Evolutionary conservation across 179 eudicot species (phyloP).

Genomic region (Sideroxylon spinosum): DNA sequence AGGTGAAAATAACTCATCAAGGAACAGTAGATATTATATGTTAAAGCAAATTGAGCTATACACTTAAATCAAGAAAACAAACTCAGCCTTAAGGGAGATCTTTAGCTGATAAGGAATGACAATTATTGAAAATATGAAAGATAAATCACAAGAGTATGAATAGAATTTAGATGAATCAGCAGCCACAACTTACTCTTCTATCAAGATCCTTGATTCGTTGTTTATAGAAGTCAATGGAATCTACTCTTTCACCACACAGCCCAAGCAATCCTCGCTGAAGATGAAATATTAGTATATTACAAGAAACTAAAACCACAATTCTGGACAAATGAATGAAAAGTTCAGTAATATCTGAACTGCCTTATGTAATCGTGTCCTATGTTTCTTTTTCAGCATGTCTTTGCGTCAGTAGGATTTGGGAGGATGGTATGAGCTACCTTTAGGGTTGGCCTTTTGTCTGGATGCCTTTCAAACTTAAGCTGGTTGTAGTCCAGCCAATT

Average conservation of each 20-base stretch:
- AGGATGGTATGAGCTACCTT: constrained; percentile 43
- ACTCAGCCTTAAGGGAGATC: too few species aligned
- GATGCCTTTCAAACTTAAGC: constrained; percentile 70
- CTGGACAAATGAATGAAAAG: not conserved
- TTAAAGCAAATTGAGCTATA: not conserved
- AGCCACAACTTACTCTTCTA: constrained; percentile 47
- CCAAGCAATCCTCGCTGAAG: constrained; percentile 81
- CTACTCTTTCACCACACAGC: constrained; percentile 72
- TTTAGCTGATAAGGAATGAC: too few species aligned
- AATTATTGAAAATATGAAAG: not conserved
- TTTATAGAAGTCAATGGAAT: constrained; percentile 63
- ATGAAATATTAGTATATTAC: constrained; percentile 15
- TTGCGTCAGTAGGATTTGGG: not conserved
- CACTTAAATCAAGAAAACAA: not conserved
- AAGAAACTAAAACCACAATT: not conserved
- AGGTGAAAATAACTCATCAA: not conserved
- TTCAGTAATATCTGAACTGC: constrained; percentile 3
- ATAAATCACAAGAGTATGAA: not conserved
- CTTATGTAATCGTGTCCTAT: not conserved
- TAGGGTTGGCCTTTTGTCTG: constrained; percentile 65
- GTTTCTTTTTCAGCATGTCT: not conserved
- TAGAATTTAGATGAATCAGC: not conserved
- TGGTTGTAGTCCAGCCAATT: constrained; percentile 87
- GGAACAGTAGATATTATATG: not conserved
- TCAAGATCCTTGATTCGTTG: constrained; percentile 56